Conservation (phyloP, 768 basidiomycete species). For the Xerocomus potaroensis region DNA sequence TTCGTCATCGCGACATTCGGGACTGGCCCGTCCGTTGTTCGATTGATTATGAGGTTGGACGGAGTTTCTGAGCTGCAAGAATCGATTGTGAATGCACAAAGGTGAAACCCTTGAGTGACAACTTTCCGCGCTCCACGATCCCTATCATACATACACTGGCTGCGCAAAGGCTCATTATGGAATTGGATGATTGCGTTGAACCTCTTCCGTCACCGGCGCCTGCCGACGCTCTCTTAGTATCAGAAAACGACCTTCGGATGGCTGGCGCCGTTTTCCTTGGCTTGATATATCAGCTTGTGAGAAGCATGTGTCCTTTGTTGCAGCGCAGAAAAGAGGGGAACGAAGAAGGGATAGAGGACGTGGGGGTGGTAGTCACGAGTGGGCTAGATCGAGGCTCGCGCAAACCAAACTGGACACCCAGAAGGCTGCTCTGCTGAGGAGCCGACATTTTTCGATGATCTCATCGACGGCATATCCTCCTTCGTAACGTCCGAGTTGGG, state of each 20-base stretch:
- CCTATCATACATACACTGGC: slow-evolving; percentile 50
- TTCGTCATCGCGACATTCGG: slow-evolving; percentile 29
- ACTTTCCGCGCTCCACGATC: slow-evolving; percentile 10
- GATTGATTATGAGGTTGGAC: slow-evolving; percentile 25
- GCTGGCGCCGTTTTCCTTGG: slow-evolving; percentile 49
- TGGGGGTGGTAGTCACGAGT: too few relatives aligned
- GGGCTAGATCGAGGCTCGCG: slow-evolving; percentile 18
- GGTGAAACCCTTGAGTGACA: slow-evolving; percentile 25
- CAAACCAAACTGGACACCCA: neutral
- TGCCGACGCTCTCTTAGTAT: slow-evolving; percentile 21
- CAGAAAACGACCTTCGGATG: slow-evolving; percentile 35
- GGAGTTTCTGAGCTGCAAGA: slow-evolving; percentile 18
- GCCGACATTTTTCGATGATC: slow-evolving; percentile 13
- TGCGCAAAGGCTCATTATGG: slow-evolving; percentile 52
- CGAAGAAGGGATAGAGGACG: slow-evolving; percentile 5
- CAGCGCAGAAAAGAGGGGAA: slow-evolving; percentile 38
- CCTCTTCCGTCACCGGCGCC: slow-evolving; percentile 31
- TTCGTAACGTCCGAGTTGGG: slow-evolving; percentile 14
- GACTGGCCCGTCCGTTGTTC: slow-evolving; percentile 25
- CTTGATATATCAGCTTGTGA: slow-evolving; percentile 47
- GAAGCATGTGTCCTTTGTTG: slow-evolving; percentile 54
- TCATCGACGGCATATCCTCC: slow-evolving; percentile 17
- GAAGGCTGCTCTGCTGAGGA: neutral
- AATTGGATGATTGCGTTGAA: slow-evolving; percentile 37
- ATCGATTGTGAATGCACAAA: slow-evolving; percentile 11